A percentile compares a stretch with the other conserved stretches of the same genome.
These are phyloP conservation scores for Suillus hirtellus DNA, from an alignment of 768 basidiomycete species.

Conservation along the genomic window DNA sequence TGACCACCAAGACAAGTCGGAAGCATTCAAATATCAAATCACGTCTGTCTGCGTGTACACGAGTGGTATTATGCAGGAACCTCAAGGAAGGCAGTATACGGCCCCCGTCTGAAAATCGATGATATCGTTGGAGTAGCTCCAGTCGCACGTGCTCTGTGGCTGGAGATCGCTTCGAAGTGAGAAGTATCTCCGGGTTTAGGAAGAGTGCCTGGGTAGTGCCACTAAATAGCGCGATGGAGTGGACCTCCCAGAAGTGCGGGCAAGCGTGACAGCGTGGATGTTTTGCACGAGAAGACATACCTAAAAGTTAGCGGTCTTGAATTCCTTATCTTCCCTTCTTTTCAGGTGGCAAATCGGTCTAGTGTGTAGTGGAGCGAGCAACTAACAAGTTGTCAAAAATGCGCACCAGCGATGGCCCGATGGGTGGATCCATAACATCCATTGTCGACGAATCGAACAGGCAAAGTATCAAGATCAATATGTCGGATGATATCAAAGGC, in stretches of 20 bases:
- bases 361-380: conserved; percentile 1
- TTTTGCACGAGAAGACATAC: conserved; percentile 61
- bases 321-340: conserved; percentile 11
- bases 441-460: conserved; percentile 44
- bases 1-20: conserved; percentile 41
- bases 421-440: conserved; percentile 19
- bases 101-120: conserved; percentile 70
- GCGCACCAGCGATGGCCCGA: conserved; percentile 39
- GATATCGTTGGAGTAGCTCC: conserved; percentile 53
- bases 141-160: conserved; percentile 37
- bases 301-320: conserved; percentile 36
- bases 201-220: conserved; percentile 54
- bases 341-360: conserved; percentile 19
- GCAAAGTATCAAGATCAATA: conserved; percentile 52
- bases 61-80: conserved; percentile 58
- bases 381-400: not conserved
- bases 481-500: not conserved
- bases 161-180: conserved; percentile 52
- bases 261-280: conserved; percentile 55
- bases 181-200: conserved; percentile 66
- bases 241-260: conserved; percentile 53
- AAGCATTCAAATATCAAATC: conserved; percentile 55
- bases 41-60: conserved; percentile 25
- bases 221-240: conserved; percentile 43
- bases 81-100: conserved; percentile 49